Evolutionary conservation across 441 rosid species (phyloP), one percentile per base, ranked within the genome.

Genomic region (Viola pubescens): DNA sequence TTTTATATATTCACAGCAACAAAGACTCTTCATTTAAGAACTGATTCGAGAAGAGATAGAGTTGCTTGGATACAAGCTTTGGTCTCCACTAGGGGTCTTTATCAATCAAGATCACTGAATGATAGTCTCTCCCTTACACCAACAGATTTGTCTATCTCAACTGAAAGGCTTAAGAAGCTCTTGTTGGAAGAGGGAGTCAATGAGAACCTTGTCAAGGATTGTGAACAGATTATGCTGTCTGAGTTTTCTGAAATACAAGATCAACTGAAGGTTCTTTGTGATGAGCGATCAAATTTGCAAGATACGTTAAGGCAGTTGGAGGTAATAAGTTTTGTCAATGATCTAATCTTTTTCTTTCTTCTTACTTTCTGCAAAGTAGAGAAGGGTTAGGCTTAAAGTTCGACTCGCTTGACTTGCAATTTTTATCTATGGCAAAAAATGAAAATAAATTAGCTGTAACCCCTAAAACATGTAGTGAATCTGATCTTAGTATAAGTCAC

Each of bases 11-110:
- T 89, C 65, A 87, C 97, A 63, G 89, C 96, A 40, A 88, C 89
- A 59, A 92, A 89, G 77, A 89, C 97, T 38, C 89, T 92, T 68
- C 98, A 94, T 73, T 71, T 94, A 69, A 89, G 95, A 71, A 88
- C 96, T 66, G 85, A 82, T 69, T 86, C 97, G 7, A 89, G 57
- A 62, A 71, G 77, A 58, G 97, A 94, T 69, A 81, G 98, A 62
- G 84, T 73, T 60, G 95, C 91, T 68, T 94, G 98, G 98, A 74
- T 94, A 48, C 97, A 84, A 77, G 97, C 92, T 65, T 79, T 94
- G 82, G 84, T 77, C 58, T 82, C 80, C 53, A 81, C 88, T 4
- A 73, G 78, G 71, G 74, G 83, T 68, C 72, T 89, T 52, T 74
- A 75, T 55, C 92, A 82, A 7, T 63, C 82, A 56, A 77, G 89